Conservation (phyloP, 257 asterid genomes). For the Salvia hispanica region DNA sequence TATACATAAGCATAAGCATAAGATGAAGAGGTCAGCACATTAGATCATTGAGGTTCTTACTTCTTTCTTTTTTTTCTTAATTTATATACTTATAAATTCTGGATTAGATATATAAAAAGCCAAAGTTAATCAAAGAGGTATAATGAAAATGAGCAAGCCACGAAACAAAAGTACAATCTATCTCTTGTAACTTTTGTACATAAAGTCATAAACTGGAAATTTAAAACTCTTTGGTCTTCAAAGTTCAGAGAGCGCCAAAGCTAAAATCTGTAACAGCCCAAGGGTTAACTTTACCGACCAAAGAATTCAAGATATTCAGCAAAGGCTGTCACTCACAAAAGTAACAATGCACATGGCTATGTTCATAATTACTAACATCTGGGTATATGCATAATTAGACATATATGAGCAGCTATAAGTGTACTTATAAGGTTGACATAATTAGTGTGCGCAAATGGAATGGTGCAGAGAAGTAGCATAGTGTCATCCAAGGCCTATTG, state of each 20-base stretch:
- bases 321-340: conserved; percentile 6
- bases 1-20: not conserved
- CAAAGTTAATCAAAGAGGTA: conserved; percentile 10
- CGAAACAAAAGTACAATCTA: conserved; percentile 6
- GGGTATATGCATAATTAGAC: conserved; percentile 14
- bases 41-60: conserved; percentile 20
- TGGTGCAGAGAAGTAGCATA: conserved; percentile 14
- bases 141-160: conserved; percentile 13
- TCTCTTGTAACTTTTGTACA: conserved; percentile 5
- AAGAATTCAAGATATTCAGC: conserved; percentile 13
- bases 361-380: conserved; percentile 11
- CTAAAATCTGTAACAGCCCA: conserved; percentile 21
- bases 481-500: conserved; percentile 29
- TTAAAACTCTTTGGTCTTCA: not conserved
- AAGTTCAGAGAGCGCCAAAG: conserved; percentile 9
- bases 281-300: conserved; percentile 16
- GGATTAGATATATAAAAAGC: conserved; percentile 15
- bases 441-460: conserved; percentile 1
- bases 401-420: conserved; percentile 19
- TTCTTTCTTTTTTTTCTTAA: no score
- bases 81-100: no score
- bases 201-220: not conserved
- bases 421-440: conserved; percentile 16
- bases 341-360: not conserved
- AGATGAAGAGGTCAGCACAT: conserved; percentile 17